A percentile compares a stretch with the other conserved stretches of the same genome.
These are phyloP conservation scores for Immersiella caudata DNA, from an alignment of 495 filamentous ascomycete species.

Conservation along the genomic window DNA sequence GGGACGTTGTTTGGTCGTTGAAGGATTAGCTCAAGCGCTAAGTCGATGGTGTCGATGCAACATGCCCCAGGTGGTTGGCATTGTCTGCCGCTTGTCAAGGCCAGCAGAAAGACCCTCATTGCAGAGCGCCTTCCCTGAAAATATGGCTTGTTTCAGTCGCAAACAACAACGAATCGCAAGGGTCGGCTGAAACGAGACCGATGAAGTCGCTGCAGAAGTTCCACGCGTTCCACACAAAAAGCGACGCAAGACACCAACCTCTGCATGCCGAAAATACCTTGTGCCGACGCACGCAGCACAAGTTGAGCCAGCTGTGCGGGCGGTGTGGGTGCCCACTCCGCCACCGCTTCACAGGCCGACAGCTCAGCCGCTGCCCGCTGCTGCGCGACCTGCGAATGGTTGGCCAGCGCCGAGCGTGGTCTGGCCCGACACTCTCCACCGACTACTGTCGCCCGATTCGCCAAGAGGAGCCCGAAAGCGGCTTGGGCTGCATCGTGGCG, in stretches of 20 bases:
- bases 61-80: too few relatives aligned
- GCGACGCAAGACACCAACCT: neutral
- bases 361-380: constrained; percentile 1
- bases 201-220: neutral
- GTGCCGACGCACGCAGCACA: neutral
- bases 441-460: neutral
- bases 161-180: neutral
- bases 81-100: too few relatives aligned
- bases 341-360: neutral
- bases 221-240: neutral
- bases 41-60: too few relatives aligned
- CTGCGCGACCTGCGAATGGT: neutral
- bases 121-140: neutral
- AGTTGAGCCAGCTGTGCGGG: constrained; percentile 14
- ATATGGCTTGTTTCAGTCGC: neutral
- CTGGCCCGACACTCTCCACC: constrained; percentile 6
- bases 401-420: neutral
- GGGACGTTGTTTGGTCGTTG: too few relatives aligned
- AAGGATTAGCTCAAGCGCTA: too few relatives aligned
- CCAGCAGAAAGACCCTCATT: neutral
- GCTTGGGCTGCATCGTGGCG: constrained; percentile 15
- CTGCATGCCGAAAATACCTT: neutral
- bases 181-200: neutral
- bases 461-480: neutral
- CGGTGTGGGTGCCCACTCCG: neutral